Evolutionary conservation across 2,329 filamentous ascomycete genomes (phyloP), one percentile per base, ranked within the genome.

Genomic region (Coleophoma cylindrospora): DNA sequence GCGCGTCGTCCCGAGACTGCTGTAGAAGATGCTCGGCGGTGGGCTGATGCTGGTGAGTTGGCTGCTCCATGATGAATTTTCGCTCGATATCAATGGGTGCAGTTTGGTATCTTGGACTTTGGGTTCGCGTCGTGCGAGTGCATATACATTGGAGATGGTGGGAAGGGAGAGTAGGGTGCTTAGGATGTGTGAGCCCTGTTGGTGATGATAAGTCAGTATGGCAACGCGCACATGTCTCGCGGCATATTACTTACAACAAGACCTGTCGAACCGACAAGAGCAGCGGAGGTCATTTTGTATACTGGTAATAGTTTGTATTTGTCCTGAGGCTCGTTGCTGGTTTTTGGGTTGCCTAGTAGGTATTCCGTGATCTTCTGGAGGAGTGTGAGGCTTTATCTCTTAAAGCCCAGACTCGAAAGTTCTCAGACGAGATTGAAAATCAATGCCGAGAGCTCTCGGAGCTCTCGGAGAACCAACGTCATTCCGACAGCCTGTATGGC

Each of bases 1-100:
- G 45, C 83, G 81, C 0, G 91, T 96, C 2, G 90, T 96, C 51
- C 86, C 92, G 1, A 96, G 77, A 1, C 81, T 81, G 2, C 87
- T 91, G 70, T 92, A 83, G 71, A 94, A 84, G 56, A 87, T 73
- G 1, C 73, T 66, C 0, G 87, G 83, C 0, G 74, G 54, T 0
- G 84, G 79, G 0, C 70, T 63, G 43, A 87, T 69, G 34, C 72
- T 68, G 7, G 74, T 64, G 45, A 94, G 76, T 58, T 77, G 70
- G 10, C 74, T 58, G 2, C 81, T 70, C 91, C 91, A 96, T 63
- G 79, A 76, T 8, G 79, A 67, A 1, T 81, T 83, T 66, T 95
- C 87, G 58, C 77, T 57, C 22, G 87, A 83, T 61, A 86, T 69
- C 57, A 87, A 71, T n/a, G 84, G 76, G 47, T 79, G 74, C 54